Percentiles rank a stretch among this genome's conserved stretches.
These are phyloP conservation scores for Stenocarpella maydis DNA, from an alignment of 2,329 filamentous ascomycete genomes.

Conservation along the genomic window DNA sequence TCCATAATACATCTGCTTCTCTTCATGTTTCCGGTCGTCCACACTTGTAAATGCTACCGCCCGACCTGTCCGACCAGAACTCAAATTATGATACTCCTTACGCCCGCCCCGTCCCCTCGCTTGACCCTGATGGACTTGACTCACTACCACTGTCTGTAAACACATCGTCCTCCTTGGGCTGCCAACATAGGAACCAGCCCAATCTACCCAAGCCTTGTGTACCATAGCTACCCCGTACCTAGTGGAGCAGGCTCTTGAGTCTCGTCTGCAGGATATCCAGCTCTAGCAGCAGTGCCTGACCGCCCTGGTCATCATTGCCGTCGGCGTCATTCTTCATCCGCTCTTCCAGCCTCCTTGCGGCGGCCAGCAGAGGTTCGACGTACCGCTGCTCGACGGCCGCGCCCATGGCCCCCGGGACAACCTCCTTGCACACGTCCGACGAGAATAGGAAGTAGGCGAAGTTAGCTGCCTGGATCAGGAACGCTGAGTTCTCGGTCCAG, in stretches of 20 bases:
- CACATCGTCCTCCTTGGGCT: too few relatives aligned
- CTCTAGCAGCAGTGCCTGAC: conserved; percentile 29
- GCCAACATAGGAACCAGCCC: neutral
- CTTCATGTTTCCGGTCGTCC: neutral
- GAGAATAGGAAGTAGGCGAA: conserved; percentile 66
- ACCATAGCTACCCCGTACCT: neutral
- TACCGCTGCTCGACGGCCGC: conserved; percentile 67
- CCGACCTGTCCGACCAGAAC: neutral
- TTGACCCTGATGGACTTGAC: neutral
- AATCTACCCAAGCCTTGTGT: neutral
- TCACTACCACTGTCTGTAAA: neutral
- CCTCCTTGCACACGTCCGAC: conserved; percentile 51
- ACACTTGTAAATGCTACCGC: conserved; percentile 4
- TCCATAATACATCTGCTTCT: neutral
- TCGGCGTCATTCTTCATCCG: conserved; percentile 19
- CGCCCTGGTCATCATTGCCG: conserved; percentile 20
- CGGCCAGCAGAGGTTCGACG: conserved; percentile 59
- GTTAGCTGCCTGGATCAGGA: conserved; percentile 68
- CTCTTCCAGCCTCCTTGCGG: conserved; percentile 48
- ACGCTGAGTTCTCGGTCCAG: conserved; percentile 59
- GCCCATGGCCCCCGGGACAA: conserved; percentile 65
- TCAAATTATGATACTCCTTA: conserved; percentile 10
- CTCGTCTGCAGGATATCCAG: conserved; percentile 34
- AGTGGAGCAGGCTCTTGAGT: conserved; percentile 32
- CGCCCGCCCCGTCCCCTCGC: neutral